Percentiles rank a stretch among this genome's conserved stretches.
phyloP scores from a whole-genome alignment of 2,329 filamentous ascomycete genomes.

The Colletotrichum eremochloae region DNA sequence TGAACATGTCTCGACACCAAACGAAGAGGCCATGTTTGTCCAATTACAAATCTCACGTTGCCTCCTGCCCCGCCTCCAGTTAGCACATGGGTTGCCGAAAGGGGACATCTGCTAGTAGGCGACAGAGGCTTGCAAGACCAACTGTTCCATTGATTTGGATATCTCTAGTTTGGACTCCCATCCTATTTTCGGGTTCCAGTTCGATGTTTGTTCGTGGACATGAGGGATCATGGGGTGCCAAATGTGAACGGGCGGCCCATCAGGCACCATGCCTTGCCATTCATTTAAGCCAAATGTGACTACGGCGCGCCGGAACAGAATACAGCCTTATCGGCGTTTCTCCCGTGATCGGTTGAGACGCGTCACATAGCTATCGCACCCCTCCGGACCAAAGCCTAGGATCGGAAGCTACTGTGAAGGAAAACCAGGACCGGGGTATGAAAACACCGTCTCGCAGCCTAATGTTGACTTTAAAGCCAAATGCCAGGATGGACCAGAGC shows the following conservation, averaged over 20 bases:
- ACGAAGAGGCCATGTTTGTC: constrained; percentile 14
- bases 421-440: not conserved
- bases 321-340: not conserved
- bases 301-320: not conserved
- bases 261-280: not conserved
- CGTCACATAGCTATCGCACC: not conserved
- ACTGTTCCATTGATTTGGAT: constrained; percentile 18
- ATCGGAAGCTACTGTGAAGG: not conserved
- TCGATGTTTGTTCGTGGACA: constrained; percentile 21
- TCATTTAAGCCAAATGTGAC: not conserved
- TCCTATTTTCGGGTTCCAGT: constrained; percentile 3
- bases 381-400: not conserved
- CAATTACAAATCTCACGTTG: constrained; percentile 15
- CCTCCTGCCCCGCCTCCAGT: not conserved
- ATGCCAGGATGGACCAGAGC: constrained; percentile 15
- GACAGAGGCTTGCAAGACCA: constrained; percentile 6
- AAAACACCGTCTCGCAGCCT: constrained; percentile 2
- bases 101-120: not conserved
- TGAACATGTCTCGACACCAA: constrained; percentile 13
- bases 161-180: constrained; percentile 9
- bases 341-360: constrained; percentile 1
- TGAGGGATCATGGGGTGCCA: constrained; percentile 21
- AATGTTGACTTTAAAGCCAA: constrained; percentile 28
- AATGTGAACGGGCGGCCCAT: constrained; percentile 24
- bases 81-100: constrained; percentile 20